Evolutionary conservation across 2,329 filamentous ascomycete species (phyloP).

Genomic region (Periconia macrospinosa): DNA sequence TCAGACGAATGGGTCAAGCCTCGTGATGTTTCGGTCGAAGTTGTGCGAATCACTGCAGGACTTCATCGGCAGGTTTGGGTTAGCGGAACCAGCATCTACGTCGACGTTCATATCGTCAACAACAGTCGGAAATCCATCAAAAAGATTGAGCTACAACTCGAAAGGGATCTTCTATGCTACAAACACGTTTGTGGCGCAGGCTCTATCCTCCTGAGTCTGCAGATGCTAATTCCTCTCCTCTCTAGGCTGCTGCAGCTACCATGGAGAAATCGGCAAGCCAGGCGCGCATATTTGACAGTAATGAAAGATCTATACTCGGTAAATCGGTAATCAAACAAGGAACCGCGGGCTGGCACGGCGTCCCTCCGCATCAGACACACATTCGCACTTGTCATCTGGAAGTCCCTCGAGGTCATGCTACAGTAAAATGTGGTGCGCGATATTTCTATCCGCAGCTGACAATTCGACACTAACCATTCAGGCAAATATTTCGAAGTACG

Average conservation of each 20-base stretch:
- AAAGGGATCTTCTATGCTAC: slow-evolving; percentile 55
- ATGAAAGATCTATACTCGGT: slow-evolving; percentile 52
- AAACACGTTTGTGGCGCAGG: slow-evolving; percentile 46
- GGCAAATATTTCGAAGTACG: slow-evolving; percentile 60
- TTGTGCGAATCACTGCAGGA: slow-evolving; percentile 54
- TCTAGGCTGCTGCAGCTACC: slow-evolving; percentile 51
- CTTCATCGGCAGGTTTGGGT: slow-evolving; percentile 62
- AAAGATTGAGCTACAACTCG: slow-evolving; percentile 55
- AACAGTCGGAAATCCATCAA: slow-evolving; percentile 53
- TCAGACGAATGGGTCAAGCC: slow-evolving; percentile 51
- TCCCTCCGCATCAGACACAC: slow-evolving; percentile 49
- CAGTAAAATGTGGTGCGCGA: slow-evolving; percentile 51
- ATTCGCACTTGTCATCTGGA: slow-evolving; percentile 54
- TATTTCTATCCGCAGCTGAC: not conserved
- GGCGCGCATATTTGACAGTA: slow-evolving; percentile 56
- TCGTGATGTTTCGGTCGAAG: slow-evolving; percentile 46
- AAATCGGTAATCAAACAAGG: slow-evolving; percentile 49
- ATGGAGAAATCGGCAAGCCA: slow-evolving; percentile 53
- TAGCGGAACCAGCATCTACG: slow-evolving; percentile 57
- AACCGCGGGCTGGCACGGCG: slow-evolving; percentile 50
- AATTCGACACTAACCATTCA: slow-evolving; percentile 15
- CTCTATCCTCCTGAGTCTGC: not conserved
- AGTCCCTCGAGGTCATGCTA: slow-evolving; percentile 54
- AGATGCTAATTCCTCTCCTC: slow-evolving; percentile 21
- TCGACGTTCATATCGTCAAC: slow-evolving; percentile 57